Conservation (phyloP, 2,329 filamentous ascomycete genomes). For the Fusarium tjaetaba region DNA sequence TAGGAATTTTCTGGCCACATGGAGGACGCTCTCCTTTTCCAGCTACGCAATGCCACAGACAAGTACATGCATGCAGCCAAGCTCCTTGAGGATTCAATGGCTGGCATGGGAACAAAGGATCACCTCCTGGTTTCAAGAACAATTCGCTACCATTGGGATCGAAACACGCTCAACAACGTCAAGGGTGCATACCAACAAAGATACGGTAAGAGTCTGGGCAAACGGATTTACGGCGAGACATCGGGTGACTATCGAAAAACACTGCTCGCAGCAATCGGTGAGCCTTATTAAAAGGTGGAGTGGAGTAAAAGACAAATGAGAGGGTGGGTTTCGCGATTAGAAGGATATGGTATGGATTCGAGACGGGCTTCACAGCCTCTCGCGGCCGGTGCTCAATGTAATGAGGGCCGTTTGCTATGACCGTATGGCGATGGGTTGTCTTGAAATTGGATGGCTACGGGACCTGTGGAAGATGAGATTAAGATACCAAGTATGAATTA, state of each 20-base stretch:
- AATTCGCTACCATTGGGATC: constrained; percentile 86
- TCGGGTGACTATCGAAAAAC: constrained; percentile 83
- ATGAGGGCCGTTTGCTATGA: constrained; percentile 27
- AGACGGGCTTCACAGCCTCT: constrained; percentile 11
- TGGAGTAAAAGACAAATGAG: not conserved
- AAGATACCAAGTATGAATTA: constrained; percentile 26
- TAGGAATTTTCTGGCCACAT: constrained; percentile 92
- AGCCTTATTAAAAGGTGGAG: constrained; percentile 44
- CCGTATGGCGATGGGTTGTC: not conserved
- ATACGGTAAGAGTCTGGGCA: constrained; percentile 73
- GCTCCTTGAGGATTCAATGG: constrained; percentile 87
- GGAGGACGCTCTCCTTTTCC: constrained; percentile 82
- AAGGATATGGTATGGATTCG: constrained; percentile 1
- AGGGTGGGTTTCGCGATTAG: not conserved
- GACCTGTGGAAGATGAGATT: not conserved
- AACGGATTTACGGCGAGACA: constrained; percentile 82
- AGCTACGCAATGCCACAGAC: constrained; percentile 80
- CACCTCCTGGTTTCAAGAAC: constrained; percentile 79
- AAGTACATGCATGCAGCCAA: constrained; percentile 85
- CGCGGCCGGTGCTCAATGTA: constrained; percentile 19
- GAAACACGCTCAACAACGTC: constrained; percentile 76
- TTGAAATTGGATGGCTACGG: constrained; percentile 7
- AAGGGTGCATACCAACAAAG: constrained; percentile 79
- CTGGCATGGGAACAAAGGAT: constrained; percentile 88
- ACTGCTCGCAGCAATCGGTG: constrained; percentile 75